Evolutionary conservation across 2,329 filamentous ascomycete species (phyloP).

Genomic region (Aspergillus transmontanensis): DNA sequence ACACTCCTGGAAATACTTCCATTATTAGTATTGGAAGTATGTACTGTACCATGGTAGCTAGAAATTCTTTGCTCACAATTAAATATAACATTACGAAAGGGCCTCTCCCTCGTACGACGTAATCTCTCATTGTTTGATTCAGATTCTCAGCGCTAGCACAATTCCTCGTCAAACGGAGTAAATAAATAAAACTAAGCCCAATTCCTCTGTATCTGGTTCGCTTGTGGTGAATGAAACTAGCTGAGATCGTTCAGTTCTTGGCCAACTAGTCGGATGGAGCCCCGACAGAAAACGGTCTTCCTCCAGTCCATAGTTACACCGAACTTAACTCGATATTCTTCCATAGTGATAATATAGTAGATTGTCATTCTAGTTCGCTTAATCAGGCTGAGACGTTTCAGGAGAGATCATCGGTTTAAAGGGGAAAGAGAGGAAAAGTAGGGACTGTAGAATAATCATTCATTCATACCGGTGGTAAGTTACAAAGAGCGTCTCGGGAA

Average conservation of each 20-base stretch:
- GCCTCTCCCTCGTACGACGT: background rate
- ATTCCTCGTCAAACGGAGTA: background rate
- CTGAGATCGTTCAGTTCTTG: constrained; percentile 8
- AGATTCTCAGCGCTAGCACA: background rate
- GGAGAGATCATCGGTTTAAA: background rate
- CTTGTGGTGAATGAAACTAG: background rate
- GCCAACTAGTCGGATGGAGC: constrained; percentile 19
- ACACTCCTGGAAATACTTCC: too few relatives aligned
- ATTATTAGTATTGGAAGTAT: too few relatives aligned
- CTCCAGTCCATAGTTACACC: background rate
- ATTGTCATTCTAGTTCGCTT: background rate
- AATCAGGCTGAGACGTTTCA: background rate
- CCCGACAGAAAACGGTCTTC: constrained; percentile 26
- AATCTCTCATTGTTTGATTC: constrained; percentile 6
- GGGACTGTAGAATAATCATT: background rate
- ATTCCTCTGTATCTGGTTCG: background rate
- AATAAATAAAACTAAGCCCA: background rate
- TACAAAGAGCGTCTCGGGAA: background rate
- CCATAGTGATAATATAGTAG: background rate
- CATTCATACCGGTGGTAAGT: background rate
- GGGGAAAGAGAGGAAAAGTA: background rate
- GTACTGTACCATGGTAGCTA: too few relatives aligned
- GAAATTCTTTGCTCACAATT: too few relatives aligned
- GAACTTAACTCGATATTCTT: background rate
- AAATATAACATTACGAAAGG: background rate